A percentile compares a stretch with the other conserved stretches of the same genome.
Conservation (phyloP, 2,329 filamentous ascomycete genomes). For the Huntiella abstrusa region DNA sequence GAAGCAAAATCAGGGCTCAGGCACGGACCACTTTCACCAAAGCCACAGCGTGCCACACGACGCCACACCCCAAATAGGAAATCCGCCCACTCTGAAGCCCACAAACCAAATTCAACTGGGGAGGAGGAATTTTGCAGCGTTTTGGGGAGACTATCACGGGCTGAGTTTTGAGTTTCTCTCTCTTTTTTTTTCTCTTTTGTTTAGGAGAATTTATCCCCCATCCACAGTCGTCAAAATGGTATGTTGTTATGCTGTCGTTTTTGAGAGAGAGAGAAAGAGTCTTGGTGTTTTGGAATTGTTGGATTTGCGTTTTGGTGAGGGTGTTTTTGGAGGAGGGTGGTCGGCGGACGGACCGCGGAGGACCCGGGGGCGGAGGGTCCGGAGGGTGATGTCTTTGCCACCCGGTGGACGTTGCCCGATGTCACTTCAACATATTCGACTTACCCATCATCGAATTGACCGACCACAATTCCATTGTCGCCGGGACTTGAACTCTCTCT, state of each 20-base stretch:
- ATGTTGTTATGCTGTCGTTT: conserved; percentile 16
- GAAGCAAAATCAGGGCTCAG: conserved; percentile 10
- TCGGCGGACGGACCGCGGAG: too few relatives aligned
- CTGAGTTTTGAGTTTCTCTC: conserved; percentile 18
- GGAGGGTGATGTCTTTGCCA: too few relatives aligned
- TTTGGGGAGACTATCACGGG: conserved; percentile 15
- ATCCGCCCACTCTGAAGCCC: conserved; percentile 23
- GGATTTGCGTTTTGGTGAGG: neutral
- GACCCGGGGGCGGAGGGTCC: too few relatives aligned
- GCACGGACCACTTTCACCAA: conserved; percentile 8
- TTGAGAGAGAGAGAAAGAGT: neutral
- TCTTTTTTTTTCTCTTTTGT: conserved; percentile 20
- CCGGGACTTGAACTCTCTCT: too few relatives aligned
- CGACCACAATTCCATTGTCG: too few relatives aligned
- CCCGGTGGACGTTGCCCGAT: neutral
- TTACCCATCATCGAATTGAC: too few relatives aligned
- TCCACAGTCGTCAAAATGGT: conserved; percentile 30
- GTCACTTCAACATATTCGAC: neutral
- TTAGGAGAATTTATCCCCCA: conserved; percentile 22
- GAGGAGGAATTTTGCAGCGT: conserved; percentile 22
- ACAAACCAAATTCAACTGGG: conserved; percentile 27
- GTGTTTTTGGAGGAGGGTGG: too few relatives aligned
- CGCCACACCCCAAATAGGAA: conserved; percentile 18
- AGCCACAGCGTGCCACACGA: conserved; percentile 6
- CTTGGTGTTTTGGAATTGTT: neutral